A percentile compares a stretch with the other conserved stretches of the same genome.
Evolutionary conservation across 176 grass and related monocot species (phyloP).

Genomic region (Thinopyrum elongatum): DNA sequence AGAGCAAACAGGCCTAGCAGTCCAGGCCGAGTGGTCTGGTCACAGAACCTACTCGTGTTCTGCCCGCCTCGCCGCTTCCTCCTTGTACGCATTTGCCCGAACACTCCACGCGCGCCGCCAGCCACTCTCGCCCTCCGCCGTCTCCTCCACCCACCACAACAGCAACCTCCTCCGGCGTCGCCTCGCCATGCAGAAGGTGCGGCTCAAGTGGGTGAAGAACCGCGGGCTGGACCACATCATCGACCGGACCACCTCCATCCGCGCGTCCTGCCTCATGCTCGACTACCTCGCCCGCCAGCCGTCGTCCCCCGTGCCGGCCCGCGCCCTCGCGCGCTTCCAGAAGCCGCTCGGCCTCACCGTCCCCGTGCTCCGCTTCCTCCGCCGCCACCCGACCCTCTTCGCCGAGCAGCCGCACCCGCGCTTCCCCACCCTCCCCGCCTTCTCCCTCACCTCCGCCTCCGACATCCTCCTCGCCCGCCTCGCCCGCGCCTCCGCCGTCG

Average conservation of each 20-base stretch:
- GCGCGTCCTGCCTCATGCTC: conserved; percentile 73
- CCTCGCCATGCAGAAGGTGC: conserved; percentile 68
- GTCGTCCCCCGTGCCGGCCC: conserved; percentile 48
- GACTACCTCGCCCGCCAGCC: conserved; percentile 68
- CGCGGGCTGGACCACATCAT: conserved; percentile 91
- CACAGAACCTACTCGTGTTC: neutral
- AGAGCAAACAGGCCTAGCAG: neutral
- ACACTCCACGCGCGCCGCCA: conserved; percentile 14
- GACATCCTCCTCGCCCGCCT: conserved; percentile 50
- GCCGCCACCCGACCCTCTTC: conserved; percentile 86
- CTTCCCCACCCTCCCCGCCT: conserved; percentile 73
- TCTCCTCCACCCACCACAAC: neutral
- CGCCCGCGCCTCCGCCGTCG: conserved; percentile 33
- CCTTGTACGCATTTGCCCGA: conserved; percentile 34
- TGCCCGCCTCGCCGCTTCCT: neutral
- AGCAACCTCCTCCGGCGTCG: neutral
- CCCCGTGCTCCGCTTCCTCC: conserved; percentile 89
- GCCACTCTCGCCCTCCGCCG: neutral
- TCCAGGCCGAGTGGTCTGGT: neutral
- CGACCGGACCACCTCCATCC: conserved; percentile 70
- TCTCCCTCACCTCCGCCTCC: conserved; percentile 65
- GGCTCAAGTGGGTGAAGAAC: conserved; percentile 97
- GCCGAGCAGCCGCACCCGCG: conserved; percentile 62
- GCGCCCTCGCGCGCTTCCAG: conserved; percentile 68
- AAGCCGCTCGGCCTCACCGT: conserved; percentile 75